These are phyloP conservation scores for Coniella lustricola DNA, from an alignment of 2,329 filamentous ascomycete genomes.

Conservation along the genomic window DNA sequence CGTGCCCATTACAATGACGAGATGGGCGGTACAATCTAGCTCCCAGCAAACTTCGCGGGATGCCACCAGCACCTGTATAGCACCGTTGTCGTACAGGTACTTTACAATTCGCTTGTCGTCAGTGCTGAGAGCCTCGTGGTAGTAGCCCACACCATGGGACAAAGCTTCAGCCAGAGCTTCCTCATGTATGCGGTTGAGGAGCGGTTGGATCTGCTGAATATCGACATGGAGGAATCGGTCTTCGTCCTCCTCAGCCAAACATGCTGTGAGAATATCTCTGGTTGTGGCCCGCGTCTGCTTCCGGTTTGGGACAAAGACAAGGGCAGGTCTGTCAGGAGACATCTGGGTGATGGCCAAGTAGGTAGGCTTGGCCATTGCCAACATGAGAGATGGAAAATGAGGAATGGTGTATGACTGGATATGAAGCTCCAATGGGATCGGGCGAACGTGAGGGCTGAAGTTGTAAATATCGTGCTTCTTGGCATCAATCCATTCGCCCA, in stretches of 20 bases:
- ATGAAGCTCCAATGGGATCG: slow-evolving; percentile 84
- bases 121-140: slow-evolving; percentile 83
- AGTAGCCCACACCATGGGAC: slow-evolving; percentile 92
- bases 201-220: slow-evolving; percentile 70
- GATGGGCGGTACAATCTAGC: slow-evolving; percentile 75
- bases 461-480: slow-evolving; percentile 99
- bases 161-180: slow-evolving; percentile 81
- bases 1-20: slow-evolving; percentile 95
- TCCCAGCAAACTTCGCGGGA: slow-evolving; percentile 94
- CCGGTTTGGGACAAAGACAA: slow-evolving; percentile 86
- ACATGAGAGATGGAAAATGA: slow-evolving; percentile 96
- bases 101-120: slow-evolving; percentile 92
- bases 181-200: slow-evolving; percentile 79
- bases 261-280: slow-evolving; percentile 79
- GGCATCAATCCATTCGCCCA: slow-evolving; percentile 96
- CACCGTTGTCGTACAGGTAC: slow-evolving; percentile 82
- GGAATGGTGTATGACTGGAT: slow-evolving; percentile 94
- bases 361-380: slow-evolving; percentile 94
- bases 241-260: slow-evolving; percentile 81
- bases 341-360: slow-evolving; percentile 85
- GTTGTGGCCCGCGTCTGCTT: slow-evolving; percentile 89
- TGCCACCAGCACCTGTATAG: slow-evolving; percentile 73
- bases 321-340: slow-evolving; percentile 79
- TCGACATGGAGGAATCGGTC: slow-evolving; percentile 88
- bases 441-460: slow-evolving; percentile 87